These are phyloP conservation scores for Mikania micrantha DNA, from an alignment of 129 eudicot genomes.

Conservation along the genomic window DNA sequence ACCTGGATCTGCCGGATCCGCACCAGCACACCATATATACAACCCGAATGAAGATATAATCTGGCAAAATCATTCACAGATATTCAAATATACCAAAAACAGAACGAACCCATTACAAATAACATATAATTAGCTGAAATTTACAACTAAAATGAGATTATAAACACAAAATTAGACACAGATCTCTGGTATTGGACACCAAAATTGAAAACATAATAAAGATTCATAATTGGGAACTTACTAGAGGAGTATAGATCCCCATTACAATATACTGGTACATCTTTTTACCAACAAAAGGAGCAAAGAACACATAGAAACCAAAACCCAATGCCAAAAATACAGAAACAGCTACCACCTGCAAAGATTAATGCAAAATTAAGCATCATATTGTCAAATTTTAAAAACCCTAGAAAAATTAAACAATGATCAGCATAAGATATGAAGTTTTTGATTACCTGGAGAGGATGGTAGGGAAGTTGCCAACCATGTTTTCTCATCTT, in stretches of 20 bases:
- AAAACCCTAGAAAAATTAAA: neutral
- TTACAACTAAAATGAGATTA: slow-evolving; percentile 17
- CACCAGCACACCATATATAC: slow-evolving; percentile 96
- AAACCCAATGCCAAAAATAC: slow-evolving; percentile 97
- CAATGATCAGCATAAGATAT: too few relatives aligned
- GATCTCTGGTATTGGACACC: slow-evolving; percentile 42
- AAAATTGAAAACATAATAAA: slow-evolving; percentile 1
- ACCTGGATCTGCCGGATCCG: slow-evolving; percentile 99
- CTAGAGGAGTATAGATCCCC: slow-evolving; percentile 98
- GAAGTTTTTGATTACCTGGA: too few relatives aligned
- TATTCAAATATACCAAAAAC: neutral
- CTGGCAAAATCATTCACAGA: slow-evolving; percentile 25
- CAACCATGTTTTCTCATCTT: slow-evolving; percentile 99
- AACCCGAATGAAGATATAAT: slow-evolving; percentile 65
- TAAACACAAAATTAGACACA: slow-evolving; percentile 25
- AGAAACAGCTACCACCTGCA: slow-evolving; percentile 97
- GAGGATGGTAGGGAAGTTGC: slow-evolving; percentile 99
- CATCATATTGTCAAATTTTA: neutral
- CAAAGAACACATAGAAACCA: slow-evolving; percentile 99
- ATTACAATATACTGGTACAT: slow-evolving; percentile 80
- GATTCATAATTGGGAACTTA: slow-evolving; percentile 35
- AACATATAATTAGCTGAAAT: slow-evolving; percentile 2
- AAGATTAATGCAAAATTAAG: neutral
- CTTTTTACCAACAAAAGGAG: slow-evolving; percentile 95
- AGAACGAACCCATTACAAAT: slow-evolving; percentile 11